Evolutionary conservation across 164 flowering plant genomes (phyloP).

Genomic region (Magnolia kwangsiensis): DNA sequence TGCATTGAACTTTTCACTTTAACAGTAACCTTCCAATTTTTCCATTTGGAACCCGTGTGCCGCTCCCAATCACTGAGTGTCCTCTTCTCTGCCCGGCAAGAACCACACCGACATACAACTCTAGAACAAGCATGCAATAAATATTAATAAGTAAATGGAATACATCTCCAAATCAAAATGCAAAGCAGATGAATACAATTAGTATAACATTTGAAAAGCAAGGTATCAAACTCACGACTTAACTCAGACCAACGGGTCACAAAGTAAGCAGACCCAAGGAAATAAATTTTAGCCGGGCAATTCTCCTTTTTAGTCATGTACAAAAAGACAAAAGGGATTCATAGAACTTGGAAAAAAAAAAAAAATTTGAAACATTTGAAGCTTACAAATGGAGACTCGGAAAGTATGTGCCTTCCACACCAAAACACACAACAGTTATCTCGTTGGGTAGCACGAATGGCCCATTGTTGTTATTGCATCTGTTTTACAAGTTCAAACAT

Average conservation of each 20-base stretch:
- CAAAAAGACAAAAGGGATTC: neutral
- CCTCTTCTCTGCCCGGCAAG: constrained; percentile 72
- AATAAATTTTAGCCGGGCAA: neutral
- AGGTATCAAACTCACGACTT: neutral
- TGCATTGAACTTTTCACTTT: constrained; percentile 80
- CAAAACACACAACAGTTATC: constrained; percentile 71
- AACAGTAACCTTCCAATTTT: constrained; percentile 81
- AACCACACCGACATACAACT: constrained; percentile 87
- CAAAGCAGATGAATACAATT: neutral
- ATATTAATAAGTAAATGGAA: neutral
- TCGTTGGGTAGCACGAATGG: constrained; percentile 34
- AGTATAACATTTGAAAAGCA: neutral
- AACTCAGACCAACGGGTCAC: neutral
- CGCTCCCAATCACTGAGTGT: constrained; percentile 89
- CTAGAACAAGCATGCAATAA: constrained; percentile 32
- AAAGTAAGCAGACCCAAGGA: neutral
- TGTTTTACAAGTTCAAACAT: constrained; percentile 24
- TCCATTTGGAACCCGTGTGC: constrained; percentile 83
- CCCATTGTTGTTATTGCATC: constrained; percentile 29
- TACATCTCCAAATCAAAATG: neutral
- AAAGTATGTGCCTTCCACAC: constrained; percentile 78
- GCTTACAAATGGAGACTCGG: constrained; percentile 81
- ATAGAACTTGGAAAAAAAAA: neutral
- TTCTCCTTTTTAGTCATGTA: neutral
- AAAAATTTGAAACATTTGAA: neutral